A percentile compares a stretch with the other conserved stretches of the same genome.
These are phyloP conservation scores for Globisporangium abappressorium DNA, from an alignment of 352 stramenopile genomes.

Conservation along the genomic window DNA sequence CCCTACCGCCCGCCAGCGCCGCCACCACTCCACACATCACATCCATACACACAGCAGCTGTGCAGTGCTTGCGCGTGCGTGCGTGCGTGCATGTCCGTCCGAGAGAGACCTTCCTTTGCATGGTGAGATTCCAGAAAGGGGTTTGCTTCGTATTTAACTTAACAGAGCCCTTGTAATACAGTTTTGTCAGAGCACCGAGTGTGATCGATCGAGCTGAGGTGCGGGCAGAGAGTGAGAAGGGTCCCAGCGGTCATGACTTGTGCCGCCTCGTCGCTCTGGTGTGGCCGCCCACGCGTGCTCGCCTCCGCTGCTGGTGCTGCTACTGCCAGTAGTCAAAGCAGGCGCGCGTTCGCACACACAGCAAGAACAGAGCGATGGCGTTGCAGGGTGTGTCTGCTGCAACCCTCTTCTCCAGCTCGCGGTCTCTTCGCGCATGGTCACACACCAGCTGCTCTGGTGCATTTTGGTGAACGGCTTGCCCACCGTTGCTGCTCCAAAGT, in stretches of 20 bases:
- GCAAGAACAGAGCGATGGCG: neutral
- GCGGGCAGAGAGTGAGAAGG: neutral
- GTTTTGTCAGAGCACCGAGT: constrained; percentile 13
- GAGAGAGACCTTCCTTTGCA: constrained; percentile 5
- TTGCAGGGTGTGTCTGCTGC: constrained; percentile 7
- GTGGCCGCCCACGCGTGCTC: neutral
- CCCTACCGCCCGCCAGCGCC: neutral
- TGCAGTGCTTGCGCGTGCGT: constrained; percentile 4
- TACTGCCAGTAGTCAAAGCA: neutral
- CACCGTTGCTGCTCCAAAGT: constrained; percentile 5
- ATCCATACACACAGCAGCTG: constrained; percentile 1
- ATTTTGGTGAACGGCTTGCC: constrained; percentile 1
- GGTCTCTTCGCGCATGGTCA: neutral
- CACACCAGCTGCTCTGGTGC: neutral
- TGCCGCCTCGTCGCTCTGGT: neutral
- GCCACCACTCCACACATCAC: neutral
- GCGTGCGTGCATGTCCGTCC: constrained; percentile 9
- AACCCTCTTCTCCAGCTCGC: neutral
- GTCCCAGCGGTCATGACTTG: constrained; percentile 12
- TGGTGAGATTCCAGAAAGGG: constrained; percentile 7
- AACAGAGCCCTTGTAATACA: constrained; percentile 15
- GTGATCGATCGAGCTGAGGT: constrained; percentile 6
- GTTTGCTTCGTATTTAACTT: constrained; percentile 17
- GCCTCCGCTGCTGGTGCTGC: neutral
- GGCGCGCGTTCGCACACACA: neutral